These are phyloP conservation scores for Hamamelis virginiana DNA, from an alignment of 164 flowering plant genomes.

Conservation along the genomic window DNA sequence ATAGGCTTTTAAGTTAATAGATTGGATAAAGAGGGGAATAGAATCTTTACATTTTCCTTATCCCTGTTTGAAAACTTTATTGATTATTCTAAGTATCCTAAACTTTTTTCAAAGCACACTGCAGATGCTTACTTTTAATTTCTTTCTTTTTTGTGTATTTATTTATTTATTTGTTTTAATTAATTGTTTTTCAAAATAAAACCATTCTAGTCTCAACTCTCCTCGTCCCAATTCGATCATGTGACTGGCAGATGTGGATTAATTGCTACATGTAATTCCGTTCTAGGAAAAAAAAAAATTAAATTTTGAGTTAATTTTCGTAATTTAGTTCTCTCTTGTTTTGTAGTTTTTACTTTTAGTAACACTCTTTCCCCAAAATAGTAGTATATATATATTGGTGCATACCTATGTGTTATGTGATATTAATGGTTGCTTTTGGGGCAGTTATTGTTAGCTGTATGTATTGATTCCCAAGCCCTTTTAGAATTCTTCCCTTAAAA, in stretches of 20 bases:
- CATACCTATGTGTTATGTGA: neutral
- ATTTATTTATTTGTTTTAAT: neutral
- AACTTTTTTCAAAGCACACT: slow-evolving; percentile 19
- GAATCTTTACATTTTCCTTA: slow-evolving; percentile 26
- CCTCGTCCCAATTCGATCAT: too few relatives aligned
- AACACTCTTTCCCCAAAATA: too few relatives aligned
- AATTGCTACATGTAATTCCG: too few relatives aligned
- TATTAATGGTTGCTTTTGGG: neutral
- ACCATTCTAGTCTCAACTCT: too few relatives aligned
- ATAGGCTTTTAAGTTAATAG: slow-evolving; percentile 10
- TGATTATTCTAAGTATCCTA: slow-evolving; percentile 29
- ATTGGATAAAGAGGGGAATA: slow-evolving; percentile 40
- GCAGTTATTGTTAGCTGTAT: neutral
- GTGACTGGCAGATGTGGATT: too few relatives aligned
- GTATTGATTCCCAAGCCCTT: neutral
- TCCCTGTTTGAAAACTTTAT: slow-evolving; percentile 21
- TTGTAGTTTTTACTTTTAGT: too few relatives aligned
- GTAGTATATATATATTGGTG: too few relatives aligned
- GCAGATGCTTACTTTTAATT: neutral
- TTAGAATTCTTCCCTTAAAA: neutral
- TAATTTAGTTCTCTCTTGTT: too few relatives aligned
- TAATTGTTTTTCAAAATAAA: neutral
- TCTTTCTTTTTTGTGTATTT: neutral
- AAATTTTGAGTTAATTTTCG: too few relatives aligned
- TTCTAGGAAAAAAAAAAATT: too few relatives aligned